Evolutionary conservation across 1,284 basidiomycete species (phyloP).

Genomic region (Leccinum subrobustum): DNA sequence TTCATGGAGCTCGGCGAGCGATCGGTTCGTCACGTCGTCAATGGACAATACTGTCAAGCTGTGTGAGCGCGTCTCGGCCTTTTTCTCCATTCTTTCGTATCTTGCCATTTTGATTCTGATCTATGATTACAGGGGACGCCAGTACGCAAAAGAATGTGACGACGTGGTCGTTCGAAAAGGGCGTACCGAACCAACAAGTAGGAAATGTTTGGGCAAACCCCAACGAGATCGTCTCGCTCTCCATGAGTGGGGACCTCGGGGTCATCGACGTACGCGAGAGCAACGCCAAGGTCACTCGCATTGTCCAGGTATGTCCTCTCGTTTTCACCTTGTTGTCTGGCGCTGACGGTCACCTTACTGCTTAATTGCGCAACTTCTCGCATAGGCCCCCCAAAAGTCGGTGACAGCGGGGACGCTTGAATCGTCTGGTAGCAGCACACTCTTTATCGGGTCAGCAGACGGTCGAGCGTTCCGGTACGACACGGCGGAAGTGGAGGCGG

Average conservation of each 20-base stretch:
- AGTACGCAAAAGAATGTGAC: slow-evolving; percentile 64
- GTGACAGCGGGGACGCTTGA: slow-evolving; percentile 65
- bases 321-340: background rate
- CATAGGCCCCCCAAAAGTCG: slow-evolving; percentile 76
- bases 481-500: slow-evolving; percentile 29
- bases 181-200: slow-evolving; percentile 79
- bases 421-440: slow-evolving; percentile 48
- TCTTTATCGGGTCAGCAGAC: slow-evolving; percentile 83
- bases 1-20: slow-evolving; percentile 77
- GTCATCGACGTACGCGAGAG: slow-evolving; percentile 74
- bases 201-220: slow-evolving; percentile 81
- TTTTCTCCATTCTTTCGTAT: background rate
- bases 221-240: slow-evolving; percentile 78
- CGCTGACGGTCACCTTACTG: background rate
- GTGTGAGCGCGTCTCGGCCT: slow-evolving; percentile 52
- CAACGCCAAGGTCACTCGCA: slow-evolving; percentile 55
- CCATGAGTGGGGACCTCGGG: slow-evolving; percentile 82
- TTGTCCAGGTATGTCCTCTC: slow-evolving; percentile 53
- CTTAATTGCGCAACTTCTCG: background rate
- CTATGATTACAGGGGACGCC: slow-evolving; percentile 66
- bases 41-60: slow-evolving; percentile 88
- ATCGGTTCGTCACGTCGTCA: slow-evolving; percentile 76
- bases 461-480: slow-evolving; percentile 75
- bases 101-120: background rate
- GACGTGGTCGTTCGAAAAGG: slow-evolving; percentile 72